These are phyloP conservation scores for Biancaea sappan DNA, from an alignment of 306 rosid species.

Conservation along the genomic window DNA sequence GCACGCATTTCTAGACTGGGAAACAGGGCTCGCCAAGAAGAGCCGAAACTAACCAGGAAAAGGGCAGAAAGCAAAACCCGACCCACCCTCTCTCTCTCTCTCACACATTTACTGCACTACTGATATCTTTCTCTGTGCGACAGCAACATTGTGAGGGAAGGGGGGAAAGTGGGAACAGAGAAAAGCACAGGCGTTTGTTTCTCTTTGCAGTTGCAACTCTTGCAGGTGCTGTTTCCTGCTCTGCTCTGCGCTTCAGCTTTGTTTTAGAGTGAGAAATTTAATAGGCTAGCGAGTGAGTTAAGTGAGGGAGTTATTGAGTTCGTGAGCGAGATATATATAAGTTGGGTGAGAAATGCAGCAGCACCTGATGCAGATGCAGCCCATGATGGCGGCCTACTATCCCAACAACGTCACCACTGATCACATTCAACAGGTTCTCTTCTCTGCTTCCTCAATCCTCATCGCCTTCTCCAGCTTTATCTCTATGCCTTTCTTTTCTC, in stretches of 20 bases:
- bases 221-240: constrained; percentile 27
- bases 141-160: constrained; percentile 38
- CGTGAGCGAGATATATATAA: not conserved
- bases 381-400: constrained; percentile 97
- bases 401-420: constrained; percentile 98
- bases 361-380: constrained; percentile 99
- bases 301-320: too few relatives aligned
- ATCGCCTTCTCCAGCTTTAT: not conserved
- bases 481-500: not conserved
- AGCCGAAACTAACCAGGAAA: constrained; percentile 22
- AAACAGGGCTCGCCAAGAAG: not conserved
- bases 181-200: constrained; percentile 37
- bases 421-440: constrained; percentile 97
- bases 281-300: not conserved
- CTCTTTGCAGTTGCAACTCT: constrained; percentile 39
- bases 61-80: not conserved
- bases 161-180: constrained; percentile 31
- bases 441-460: too few relatives aligned
- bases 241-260: constrained; percentile 20
- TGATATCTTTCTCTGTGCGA: constrained; percentile 27
- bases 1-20: constrained; percentile 36
- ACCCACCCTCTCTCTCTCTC: constrained; percentile 1
- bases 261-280: constrained; percentile 23
- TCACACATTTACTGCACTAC: constrained; percentile 3
- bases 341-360: constrained; percentile 71